Percentiles rank a stretch among this genome's conserved stretches.
These are phyloP conservation scores for Metarhizium humberi DNA, from an alignment of 2,329 filamentous ascomycete species.

Conservation along the genomic window DNA sequence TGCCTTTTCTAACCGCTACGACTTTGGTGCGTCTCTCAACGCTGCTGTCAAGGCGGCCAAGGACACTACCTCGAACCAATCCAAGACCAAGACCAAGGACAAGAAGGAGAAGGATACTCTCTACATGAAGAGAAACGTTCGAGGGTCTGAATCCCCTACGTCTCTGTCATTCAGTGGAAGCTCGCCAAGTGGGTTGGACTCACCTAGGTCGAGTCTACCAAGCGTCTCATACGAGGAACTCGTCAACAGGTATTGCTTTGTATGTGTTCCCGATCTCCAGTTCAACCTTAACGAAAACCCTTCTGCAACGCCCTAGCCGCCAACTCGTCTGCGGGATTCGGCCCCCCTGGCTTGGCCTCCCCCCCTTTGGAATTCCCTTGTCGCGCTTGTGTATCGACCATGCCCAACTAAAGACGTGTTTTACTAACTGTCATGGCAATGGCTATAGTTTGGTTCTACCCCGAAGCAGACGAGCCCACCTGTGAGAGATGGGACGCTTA, in stretches of 20 bases:
- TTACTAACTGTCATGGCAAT: conserved; percentile 27
- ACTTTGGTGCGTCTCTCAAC: conserved; percentile 85
- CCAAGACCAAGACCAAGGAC: background rate
- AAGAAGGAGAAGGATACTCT: conserved; percentile 53
- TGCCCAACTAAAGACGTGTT: background rate
- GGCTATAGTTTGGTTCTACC: conserved; percentile 45
- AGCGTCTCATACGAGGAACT: conserved; percentile 93
- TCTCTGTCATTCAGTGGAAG: background rate
- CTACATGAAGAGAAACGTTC: conserved; percentile 42
- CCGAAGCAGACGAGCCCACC: conserved; percentile 42
- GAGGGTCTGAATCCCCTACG: conserved; percentile 13
- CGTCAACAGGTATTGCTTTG: conserved; percentile 99
- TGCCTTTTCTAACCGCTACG: conserved; percentile 87
- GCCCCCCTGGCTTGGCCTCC: background rate
- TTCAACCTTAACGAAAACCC: conserved; percentile 15
- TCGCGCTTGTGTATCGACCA: background rate
- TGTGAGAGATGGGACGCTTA: conserved; percentile 38
- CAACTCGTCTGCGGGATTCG: background rate
- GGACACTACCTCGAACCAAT: conserved; percentile 35
- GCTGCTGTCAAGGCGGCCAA: conserved; percentile 73
- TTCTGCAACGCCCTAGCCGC: conserved; percentile 9
- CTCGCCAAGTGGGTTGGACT: conserved; percentile 15
- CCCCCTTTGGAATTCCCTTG: no score
- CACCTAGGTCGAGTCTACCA: conserved; percentile 44
- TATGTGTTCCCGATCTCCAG: conserved; percentile 57